Evolutionary conservation across 192 early-diverging fungal genomes (phyloP).

Genomic region (Coemansia sp.): DNA sequence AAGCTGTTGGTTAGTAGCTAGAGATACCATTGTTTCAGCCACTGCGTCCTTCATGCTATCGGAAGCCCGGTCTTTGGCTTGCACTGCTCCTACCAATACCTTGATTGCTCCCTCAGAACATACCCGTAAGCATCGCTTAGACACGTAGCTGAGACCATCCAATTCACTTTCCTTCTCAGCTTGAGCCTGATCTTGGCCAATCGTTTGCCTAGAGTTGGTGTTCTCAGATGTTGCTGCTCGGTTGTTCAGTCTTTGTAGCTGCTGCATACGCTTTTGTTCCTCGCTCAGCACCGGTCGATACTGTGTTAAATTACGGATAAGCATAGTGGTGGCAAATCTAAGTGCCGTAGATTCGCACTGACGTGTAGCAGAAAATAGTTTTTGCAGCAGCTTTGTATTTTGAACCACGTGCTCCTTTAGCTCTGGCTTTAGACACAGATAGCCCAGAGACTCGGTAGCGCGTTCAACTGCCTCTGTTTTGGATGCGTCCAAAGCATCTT

Average conservation of each 20-base stretch:
- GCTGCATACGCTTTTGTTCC: slow-evolving; percentile 78
- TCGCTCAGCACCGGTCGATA: slow-evolving; percentile 67
- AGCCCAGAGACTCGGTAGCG: slow-evolving; percentile 80
- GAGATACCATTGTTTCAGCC: slow-evolving; percentile 64
- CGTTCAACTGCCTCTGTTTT: slow-evolving; percentile 39
- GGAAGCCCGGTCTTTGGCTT: slow-evolving; percentile 53
- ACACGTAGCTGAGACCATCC: slow-evolving; percentile 19
- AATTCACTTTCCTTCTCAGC: slow-evolving; percentile 14
- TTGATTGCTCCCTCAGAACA: slow-evolving; percentile 55
- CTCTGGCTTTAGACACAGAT: slow-evolving; percentile 65
- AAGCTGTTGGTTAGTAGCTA: slow-evolving; percentile 66
- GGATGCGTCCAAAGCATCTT: background rate
- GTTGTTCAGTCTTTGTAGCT: slow-evolving; percentile 65
- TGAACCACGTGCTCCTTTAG: slow-evolving; percentile 69
- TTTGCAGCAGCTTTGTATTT: slow-evolving; percentile 58
- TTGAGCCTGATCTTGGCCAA: slow-evolving; percentile 8
- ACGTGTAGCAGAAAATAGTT: slow-evolving; percentile 56
- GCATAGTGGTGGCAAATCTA: slow-evolving; percentile 69
- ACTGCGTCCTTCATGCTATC: slow-evolving; percentile 61
- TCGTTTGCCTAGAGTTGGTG: slow-evolving; percentile 1
- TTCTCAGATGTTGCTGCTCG: slow-evolving; percentile 21
- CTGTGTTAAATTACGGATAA: slow-evolving; percentile 74
- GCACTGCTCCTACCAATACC: slow-evolving; percentile 40
- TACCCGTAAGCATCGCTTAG: slow-evolving; percentile 56
- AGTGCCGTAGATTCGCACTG: slow-evolving; percentile 53